Evolutionary conservation across 106 monocot genomes (phyloP), one percentile per base, ranked within the genome.

Genomic region (Acanthochlamys bracteata): DNA sequence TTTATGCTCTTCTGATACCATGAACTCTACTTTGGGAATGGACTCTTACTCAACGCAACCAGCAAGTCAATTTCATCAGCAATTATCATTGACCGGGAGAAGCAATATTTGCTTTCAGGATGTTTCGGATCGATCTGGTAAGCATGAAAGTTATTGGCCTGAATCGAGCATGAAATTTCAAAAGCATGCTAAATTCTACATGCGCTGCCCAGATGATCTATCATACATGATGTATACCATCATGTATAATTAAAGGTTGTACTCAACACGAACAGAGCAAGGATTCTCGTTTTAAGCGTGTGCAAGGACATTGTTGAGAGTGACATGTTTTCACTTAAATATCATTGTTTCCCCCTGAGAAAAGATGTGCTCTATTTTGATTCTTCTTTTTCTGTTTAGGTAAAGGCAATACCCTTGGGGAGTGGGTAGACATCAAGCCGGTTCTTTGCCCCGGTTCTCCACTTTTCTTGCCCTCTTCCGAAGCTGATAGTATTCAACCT

Each of bases 401-500:
- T 40, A 66, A 60, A 63, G 66, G 25, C 70, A n/a, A 66, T 67
- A 41, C n/a, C 21, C 46, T 66, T 51, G 52, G 63, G 19, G 64
- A 71, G 20, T 58, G 19, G 39, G 68, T 55, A 26, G 72, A 70
- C 17, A 59, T 19, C 41, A 54, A 60, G 39, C 25, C 74, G 47
- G 65, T 33, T 39, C n/a, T 64, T 10, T 61, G 59, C 4, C 13
- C 69, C 68, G 75, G 76, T 33, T 54, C 61, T 61, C 45, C 72
- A 56, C 11, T 39, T 17, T 23, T 60, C 21, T 65, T 69, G 25
- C 60, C 71, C 12, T 20, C 63, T 25, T 58, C 43, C 26, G 73
- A 70, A 57, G 11, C 63, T 23, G 78, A 82, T 66, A 72, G 65
- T 45, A 61, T 26, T 57, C 78, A 64, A 10, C 62, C 81, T 15